These are phyloP conservation scores for Castanea crenata DNA, from an alignment of 306 rosid species.

Conservation along the genomic window DNA sequence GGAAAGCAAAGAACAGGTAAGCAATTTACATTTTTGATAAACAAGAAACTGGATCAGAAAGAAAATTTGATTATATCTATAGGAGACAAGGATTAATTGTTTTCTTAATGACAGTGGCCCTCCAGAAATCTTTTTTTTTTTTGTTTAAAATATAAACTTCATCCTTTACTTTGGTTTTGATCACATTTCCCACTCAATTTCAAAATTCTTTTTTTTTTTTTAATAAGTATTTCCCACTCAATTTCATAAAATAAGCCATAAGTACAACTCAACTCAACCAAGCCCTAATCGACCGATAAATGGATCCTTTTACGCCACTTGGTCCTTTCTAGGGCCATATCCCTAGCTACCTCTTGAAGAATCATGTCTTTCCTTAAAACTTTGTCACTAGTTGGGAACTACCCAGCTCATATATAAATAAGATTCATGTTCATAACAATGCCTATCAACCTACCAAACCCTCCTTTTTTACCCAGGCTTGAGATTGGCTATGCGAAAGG, in stretches of 20 bases:
- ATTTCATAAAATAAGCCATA: neutral
- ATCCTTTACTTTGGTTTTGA: neutral
- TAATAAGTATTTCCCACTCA: no score
- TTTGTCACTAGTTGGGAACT: neutral
- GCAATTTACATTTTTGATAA: neutral
- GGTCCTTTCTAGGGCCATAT: neutral
- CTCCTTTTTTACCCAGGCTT: neutral
- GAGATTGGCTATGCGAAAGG: neutral
- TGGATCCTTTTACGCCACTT: neutral
- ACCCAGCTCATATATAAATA: neutral
- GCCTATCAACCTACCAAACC: neutral
- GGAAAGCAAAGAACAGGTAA: conserved; percentile 13
- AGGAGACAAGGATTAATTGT: neutral
- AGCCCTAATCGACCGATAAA: neutral
- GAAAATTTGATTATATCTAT: neutral
- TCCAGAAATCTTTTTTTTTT: neutral
- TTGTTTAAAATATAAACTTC: neutral
- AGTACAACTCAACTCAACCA: neutral
- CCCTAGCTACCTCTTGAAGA: neutral
- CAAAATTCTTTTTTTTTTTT: no score
- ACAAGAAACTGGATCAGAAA: neutral
- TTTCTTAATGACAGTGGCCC: neutral
- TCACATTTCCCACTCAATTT: neutral
- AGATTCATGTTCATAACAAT: neutral
- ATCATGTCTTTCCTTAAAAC: neutral